These are phyloP conservation scores for Sporothrix mexicana DNA, from an alignment of 2,329 filamentous ascomycete species.

Conservation along the genomic window DNA sequence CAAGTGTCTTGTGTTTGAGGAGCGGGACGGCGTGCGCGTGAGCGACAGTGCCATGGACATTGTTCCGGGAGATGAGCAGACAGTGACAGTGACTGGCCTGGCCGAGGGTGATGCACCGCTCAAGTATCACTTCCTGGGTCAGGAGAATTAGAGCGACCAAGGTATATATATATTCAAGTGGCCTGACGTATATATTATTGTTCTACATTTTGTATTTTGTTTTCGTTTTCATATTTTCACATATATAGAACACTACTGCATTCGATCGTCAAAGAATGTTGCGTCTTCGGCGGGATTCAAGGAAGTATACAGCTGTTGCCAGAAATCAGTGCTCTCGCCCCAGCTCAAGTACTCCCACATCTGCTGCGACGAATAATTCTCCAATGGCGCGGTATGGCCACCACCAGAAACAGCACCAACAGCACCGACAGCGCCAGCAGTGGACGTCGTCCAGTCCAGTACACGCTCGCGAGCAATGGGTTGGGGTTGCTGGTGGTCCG, in stretches of 20 bases:
- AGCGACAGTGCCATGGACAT: slow-evolving; percentile 71
- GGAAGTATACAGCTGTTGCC: slow-evolving; percentile 15
- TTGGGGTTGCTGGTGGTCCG: background rate
- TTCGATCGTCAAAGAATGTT: slow-evolving; percentile 1
- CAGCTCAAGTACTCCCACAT: slow-evolving; percentile 27
- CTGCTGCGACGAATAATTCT: slow-evolving; percentile 21
- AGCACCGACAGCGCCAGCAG: background rate
- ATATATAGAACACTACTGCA: slow-evolving; percentile 11
- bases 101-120: slow-evolving; percentile 17
- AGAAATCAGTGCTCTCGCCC: slow-evolving; percentile 13
- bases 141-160: slow-evolving; percentile 1
- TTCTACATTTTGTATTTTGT: too few species aligned
- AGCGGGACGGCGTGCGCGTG: slow-evolving; percentile 56
- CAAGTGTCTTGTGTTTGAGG: slow-evolving; percentile 69
- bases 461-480: slow-evolving; percentile 9
- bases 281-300: slow-evolving; percentile 5
- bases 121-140: slow-evolving; percentile 20
- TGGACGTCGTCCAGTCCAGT: slow-evolving; percentile 6
- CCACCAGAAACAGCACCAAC: too few species aligned
- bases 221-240: too few species aligned
- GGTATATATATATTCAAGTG: too few species aligned
- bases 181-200: too few species aligned
- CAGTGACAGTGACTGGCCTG: background rate
- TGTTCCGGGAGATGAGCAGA: slow-evolving; percentile 62
- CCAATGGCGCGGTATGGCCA: slow-evolving; percentile 1